These are phyloP conservation scores for Euryodendron excelsum DNA, from an alignment of 148 eudicot genomes.

Conservation along the genomic window DNA sequence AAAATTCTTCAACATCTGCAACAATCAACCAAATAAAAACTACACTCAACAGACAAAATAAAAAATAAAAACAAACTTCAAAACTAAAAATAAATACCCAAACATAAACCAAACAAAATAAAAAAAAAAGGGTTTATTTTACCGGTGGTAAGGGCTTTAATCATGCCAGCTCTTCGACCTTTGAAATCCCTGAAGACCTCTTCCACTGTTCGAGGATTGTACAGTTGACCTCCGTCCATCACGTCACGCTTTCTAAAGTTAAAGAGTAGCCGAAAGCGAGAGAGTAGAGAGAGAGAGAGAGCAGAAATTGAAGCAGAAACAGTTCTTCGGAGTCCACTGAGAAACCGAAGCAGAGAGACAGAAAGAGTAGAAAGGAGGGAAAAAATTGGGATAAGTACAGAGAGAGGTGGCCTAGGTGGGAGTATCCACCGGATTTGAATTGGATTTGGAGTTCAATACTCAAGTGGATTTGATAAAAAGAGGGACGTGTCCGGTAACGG, in stretches of 20 bases:
- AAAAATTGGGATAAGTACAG: neutral
- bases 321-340: neutral
- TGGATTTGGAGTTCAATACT: neutral
- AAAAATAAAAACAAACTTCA: neutral
- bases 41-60: neutral
- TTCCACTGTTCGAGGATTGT: conserved; percentile 48
- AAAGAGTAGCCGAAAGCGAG: no score
- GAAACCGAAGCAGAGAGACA: neutral
- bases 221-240: conserved; percentile 35
- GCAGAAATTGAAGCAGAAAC: neutral
- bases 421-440: neutral
- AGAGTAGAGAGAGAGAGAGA: neutral
- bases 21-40: neutral
- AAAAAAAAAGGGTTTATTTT: neutral
- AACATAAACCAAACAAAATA: neutral
- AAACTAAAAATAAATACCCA: neutral
- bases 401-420: neutral
- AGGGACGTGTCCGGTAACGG: neutral
- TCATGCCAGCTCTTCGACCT: conserved; percentile 48
- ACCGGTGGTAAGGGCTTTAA: conserved; percentile 59
- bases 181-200: conserved; percentile 59
- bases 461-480: neutral
- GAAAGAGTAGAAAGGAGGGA: neutral
- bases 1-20: conserved; percentile 37
- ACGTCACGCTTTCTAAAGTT: neutral